Percentiles rank a stretch among this genome's conserved stretches.
Conservation (phyloP, 73 alveolate genomes). For the Paramecium sexaurelia region DNA sequence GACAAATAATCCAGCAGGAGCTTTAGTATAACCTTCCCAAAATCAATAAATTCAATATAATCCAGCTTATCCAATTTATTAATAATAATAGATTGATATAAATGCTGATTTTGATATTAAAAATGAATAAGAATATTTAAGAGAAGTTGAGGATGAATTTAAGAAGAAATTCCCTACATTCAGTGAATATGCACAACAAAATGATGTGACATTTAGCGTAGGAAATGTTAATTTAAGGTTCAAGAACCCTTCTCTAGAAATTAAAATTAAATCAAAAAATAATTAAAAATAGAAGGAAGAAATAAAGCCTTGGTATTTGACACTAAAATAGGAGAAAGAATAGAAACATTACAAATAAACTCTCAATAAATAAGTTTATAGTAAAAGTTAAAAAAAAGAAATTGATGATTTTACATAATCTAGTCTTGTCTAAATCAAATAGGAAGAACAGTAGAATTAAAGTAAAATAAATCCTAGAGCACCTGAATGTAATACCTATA, state of each 20-base stretch:
- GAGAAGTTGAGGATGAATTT: constrained; percentile 9
- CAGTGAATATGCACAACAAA: background rate
- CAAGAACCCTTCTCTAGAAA: background rate
- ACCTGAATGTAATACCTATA: background rate
- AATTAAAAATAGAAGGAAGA: background rate
- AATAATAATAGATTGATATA: background rate
- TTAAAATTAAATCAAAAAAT: background rate
- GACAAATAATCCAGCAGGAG: background rate
- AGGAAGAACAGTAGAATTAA: background rate
- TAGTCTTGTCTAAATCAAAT: background rate
- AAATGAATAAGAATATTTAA: constrained; percentile 19
- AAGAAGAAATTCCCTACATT: background rate
- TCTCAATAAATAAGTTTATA: background rate
- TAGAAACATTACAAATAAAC: background rate
- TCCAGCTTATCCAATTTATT: background rate
- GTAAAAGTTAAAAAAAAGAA: background rate
- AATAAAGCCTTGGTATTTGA: background rate
- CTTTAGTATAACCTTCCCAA: background rate
- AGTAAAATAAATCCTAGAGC: background rate
- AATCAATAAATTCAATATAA: background rate
- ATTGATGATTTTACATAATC: background rate
- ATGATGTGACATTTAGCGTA: background rate
- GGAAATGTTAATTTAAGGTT: background rate
- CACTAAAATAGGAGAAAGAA: background rate
- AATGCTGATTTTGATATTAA: background rate